Conservation (phyloP, 768 basidiomycete genomes). For the Trametes cubensis region DNA sequence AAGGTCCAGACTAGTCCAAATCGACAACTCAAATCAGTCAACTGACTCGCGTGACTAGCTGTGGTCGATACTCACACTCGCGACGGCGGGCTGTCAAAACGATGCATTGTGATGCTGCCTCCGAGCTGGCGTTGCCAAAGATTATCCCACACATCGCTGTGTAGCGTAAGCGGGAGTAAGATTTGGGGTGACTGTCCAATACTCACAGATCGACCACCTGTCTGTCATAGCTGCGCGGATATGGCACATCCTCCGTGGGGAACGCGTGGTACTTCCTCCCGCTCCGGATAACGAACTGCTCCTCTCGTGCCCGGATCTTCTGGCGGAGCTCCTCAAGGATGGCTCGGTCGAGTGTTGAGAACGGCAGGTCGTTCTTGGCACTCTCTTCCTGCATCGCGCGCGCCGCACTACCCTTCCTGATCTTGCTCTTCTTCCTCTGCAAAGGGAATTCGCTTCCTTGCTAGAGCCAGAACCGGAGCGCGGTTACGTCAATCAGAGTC, state of each 20-base stretch:
- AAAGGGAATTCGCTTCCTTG: slow-evolving; percentile 19
- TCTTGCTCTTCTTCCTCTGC: slow-evolving; percentile 28
- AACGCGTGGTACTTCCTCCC: slow-evolving; percentile 61
- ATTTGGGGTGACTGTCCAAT: neutral
- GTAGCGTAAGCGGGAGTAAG: slow-evolving; percentile 1
- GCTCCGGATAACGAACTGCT: slow-evolving; percentile 56
- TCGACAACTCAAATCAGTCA: slow-evolving; percentile 5
- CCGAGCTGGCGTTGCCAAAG: slow-evolving; percentile 49
- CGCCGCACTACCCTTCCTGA: slow-evolving; percentile 8
- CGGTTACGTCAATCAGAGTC: slow-evolving; percentile 13
- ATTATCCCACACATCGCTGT: slow-evolving; percentile 72
- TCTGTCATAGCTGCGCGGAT: slow-evolving; percentile 67
- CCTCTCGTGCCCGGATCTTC: slow-evolving; percentile 53
- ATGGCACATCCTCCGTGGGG: slow-evolving; percentile 56
- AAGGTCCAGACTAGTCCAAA: slow-evolving; percentile 57
- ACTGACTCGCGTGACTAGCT: slow-evolving; percentile 1
- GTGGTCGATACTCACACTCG: slow-evolving; percentile 54
- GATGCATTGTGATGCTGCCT: slow-evolving; percentile 65
- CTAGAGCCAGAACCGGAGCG: neutral
- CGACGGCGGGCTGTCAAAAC: slow-evolving; percentile 58
- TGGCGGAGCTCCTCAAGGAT: slow-evolving; percentile 60
- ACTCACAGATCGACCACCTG: slow-evolving; percentile 70
- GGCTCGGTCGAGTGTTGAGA: slow-evolving; percentile 64
- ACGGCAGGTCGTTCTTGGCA: slow-evolving; percentile 36
- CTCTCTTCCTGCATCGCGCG: slow-evolving; percentile 13